Conservation (phyloP, 2,329 filamentous ascomycete species). For the Aspergillus pseudoglaucus region DNA sequence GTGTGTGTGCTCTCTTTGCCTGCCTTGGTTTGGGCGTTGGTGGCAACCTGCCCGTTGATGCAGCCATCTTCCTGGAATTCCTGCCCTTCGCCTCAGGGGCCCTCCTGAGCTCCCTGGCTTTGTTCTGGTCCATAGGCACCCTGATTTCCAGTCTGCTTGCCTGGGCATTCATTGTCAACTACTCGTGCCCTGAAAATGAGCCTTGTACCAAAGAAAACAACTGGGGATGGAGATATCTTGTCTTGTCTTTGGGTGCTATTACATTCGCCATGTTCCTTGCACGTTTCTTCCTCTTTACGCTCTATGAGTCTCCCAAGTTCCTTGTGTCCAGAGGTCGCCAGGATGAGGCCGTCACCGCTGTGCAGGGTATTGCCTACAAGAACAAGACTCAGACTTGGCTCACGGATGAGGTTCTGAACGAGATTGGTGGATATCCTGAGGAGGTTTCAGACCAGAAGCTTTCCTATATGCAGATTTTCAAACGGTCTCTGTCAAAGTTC, state of each 20-base stretch:
- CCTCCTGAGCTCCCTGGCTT: slow-evolving; percentile 66
- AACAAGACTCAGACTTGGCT: slow-evolving; percentile 67
- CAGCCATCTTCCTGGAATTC: slow-evolving; percentile 75
- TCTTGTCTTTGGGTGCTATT: slow-evolving; percentile 60
- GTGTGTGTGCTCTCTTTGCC: slow-evolving; percentile 53
- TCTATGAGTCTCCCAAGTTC: slow-evolving; percentile 82
- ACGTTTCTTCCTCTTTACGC: slow-evolving; percentile 70
- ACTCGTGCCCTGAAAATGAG: slow-evolving; percentile 41
- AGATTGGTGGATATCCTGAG: slow-evolving; percentile 44
- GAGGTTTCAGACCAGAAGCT: slow-evolving; percentile 36
- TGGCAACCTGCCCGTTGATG: slow-evolving; percentile 74
- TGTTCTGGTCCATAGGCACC: slow-evolving; percentile 80
- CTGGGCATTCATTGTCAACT: slow-evolving; percentile 68
- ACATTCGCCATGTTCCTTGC: slow-evolving; percentile 68
- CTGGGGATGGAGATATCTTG: slow-evolving; percentile 66
- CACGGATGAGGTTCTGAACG: slow-evolving; percentile 60
- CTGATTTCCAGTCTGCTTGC: slow-evolving; percentile 50
- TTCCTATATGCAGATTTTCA: slow-evolving; percentile 44
- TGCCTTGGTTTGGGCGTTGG: slow-evolving; percentile 62
- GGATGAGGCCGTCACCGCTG: slow-evolving; percentile 68
- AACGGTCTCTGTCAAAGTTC: slow-evolving; percentile 57
- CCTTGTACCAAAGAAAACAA: slow-evolving; percentile 47
- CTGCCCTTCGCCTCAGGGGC: slow-evolving; percentile 63
- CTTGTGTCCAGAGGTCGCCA: slow-evolving; percentile 68
- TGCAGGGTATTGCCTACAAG: slow-evolving; percentile 68